Evolutionary conservation across 2,329 filamentous ascomycete genomes (phyloP).

Genomic region (Colletotrichum euphorbiae): DNA sequence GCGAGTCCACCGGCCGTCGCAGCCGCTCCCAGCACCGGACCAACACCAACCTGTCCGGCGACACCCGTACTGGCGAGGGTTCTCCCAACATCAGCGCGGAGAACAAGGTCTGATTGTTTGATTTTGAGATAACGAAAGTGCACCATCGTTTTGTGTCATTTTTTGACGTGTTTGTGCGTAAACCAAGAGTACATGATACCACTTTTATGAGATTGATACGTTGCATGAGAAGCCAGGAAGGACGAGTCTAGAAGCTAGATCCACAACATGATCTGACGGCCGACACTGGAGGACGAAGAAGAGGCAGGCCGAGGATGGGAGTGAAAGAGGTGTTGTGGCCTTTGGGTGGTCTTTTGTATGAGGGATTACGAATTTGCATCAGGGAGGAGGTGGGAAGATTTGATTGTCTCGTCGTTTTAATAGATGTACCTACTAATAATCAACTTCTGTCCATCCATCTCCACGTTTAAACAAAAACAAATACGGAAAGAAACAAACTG

Average conservation of each 20-base stretch:
- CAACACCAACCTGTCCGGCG: conserved; percentile 39
- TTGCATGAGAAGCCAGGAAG: conserved; percentile 11
- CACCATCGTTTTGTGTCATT: conserved; percentile 6
- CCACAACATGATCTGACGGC: conserved; percentile 4
- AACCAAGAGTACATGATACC: conserved; percentile 34
- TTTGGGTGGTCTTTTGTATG: neutral
- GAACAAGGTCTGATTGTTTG: conserved; percentile 29
- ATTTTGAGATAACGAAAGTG: conserved; percentile 12
- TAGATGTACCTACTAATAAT: conserved; percentile 28
- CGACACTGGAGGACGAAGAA: neutral
- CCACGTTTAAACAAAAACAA: too few relatives aligned
- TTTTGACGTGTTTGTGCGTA: conserved; percentile 25
- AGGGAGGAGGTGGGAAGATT: neutral
- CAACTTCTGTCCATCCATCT: neutral
- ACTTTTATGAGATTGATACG: conserved; percentile 27
- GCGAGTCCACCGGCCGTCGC: conserved; percentile 46
- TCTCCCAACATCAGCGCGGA: conserved; percentile 31
- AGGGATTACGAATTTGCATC: conserved; percentile 1
- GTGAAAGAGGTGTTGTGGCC: neutral
- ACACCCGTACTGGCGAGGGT: conserved; percentile 35
- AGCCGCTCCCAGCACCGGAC: conserved; percentile 36
- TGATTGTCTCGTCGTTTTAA: conserved; percentile 6
- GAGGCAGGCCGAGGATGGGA: neutral
- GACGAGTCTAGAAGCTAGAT: conserved; percentile 17
- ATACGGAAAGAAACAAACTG: too few relatives aligned